Base-by-base conservation (phyloP, 2,329 filamentous ascomycete species). In the Bimuria novae-zelandiae region DNA sequence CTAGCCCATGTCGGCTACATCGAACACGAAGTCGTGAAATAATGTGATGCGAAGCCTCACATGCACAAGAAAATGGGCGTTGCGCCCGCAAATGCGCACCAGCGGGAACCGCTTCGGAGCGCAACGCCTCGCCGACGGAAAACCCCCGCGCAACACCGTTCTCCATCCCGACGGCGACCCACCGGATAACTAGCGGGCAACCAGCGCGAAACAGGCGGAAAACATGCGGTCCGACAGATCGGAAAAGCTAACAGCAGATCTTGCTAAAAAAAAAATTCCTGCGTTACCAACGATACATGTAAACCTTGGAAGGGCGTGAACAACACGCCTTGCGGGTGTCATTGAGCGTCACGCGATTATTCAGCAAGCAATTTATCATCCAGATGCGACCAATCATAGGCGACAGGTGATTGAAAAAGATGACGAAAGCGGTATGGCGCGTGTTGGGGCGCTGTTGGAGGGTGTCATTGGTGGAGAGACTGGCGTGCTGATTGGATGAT, bases 101-200 rank as follows among this genome's bases (percentile, higher is more conserved):
- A 16, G 42, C 42, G 42, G 42, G 42, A 36, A 36, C 43, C 41
- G 16, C 29, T 12, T 7, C 27, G 23, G n/a, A 29, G 23, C 27
- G 7, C 33, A 32, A 27, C 41, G 29, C 27, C 27, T 32, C 27
- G 10, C 41, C 43, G 43, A 46, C 43, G 43, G 43, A 14, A 46
- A 46, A 46, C 30, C n/a, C 14, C n/a, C 43, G 43, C 30, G 30
- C 30, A 36, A 35, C 12, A 36, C 2, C 17, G 11, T 22, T 43
- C 10, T 14, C 14, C 21, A 25, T 7, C 11, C 43, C 43, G 43
- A 36, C 43, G 30, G 43, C 5, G 30, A 46, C 43, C 30, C 43
- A 46, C 30, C 43, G 43, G 43, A 36, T n/a, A 46, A 36, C 43
- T 19, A 36, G 43, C 43, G 43, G 30, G 43, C 19, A 36, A 36